Evolutionary conservation across 1,139 yeast genomes (phyloP).

Genomic region (Saccharomycopsis hybrid): DNA sequence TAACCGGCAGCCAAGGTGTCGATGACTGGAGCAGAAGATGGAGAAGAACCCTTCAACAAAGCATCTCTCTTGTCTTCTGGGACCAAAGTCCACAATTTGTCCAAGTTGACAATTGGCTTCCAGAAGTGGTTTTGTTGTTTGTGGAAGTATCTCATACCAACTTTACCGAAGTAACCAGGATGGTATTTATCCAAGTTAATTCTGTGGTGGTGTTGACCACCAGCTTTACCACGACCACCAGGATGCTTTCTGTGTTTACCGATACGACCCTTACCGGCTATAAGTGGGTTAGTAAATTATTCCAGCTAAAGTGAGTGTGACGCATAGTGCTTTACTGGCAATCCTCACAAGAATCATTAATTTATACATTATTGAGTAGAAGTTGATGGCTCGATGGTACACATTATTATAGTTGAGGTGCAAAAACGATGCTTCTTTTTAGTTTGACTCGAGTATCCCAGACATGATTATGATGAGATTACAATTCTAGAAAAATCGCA

Average conservation of each 20-base stretch:
- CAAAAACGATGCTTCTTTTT: too few species aligned
- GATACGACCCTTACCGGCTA: slow-evolving; percentile 99
- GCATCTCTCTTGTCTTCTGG: slow-evolving; percentile 94
- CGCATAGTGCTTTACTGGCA: too few species aligned
- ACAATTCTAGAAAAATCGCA: too few species aligned
- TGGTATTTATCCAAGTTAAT: slow-evolving; percentile 99
- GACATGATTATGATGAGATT: too few species aligned
- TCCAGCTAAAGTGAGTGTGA: slow-evolving; percentile 4
- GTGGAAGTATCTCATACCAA: slow-evolving; percentile 99
- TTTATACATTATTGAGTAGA: background rate
- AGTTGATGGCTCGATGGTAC: background rate
- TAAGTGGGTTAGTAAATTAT: slow-evolving; percentile 19
- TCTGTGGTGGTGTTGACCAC: slow-evolving; percentile 99
- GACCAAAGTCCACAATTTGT: slow-evolving; percentile 97
- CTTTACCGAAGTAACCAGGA: slow-evolving; percentile 99
- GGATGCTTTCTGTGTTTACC: slow-evolving; percentile 99
- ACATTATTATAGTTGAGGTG: background rate
- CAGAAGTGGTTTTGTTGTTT: slow-evolving; percentile 94
- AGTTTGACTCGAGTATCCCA: too few species aligned
- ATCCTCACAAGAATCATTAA: too few species aligned
- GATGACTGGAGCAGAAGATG: slow-evolving; percentile 96
- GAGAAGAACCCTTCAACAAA: slow-evolving; percentile 78
- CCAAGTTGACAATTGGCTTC: slow-evolving; percentile 97
- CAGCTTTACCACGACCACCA: slow-evolving; percentile 99
- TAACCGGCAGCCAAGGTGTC: slow-evolving; percentile 99